Percentiles rank a stretch among this genome's conserved stretches.
phyloP scores from a whole-genome alignment of 2,329 filamentous ascomycete species.

The Amauroascus niger region DNA sequence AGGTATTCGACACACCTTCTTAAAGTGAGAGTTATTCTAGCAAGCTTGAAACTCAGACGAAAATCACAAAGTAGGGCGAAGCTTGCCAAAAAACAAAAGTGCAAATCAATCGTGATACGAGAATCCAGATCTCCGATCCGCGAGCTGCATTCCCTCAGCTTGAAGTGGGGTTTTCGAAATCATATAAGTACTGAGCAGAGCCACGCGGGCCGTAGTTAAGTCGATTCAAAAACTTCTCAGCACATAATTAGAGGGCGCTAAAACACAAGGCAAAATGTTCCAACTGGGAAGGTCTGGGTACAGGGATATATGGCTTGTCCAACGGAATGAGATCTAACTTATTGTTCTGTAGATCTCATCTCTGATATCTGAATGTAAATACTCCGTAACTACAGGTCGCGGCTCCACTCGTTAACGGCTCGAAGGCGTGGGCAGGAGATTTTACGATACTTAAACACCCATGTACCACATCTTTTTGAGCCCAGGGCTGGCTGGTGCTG shows the following conservation, averaged over 20 bases:
- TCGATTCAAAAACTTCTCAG: too few relatives aligned
- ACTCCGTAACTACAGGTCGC: background rate
- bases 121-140: conserved; percentile 2
- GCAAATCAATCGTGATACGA: background rate
- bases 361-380: background rate
- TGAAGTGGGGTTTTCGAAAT: background rate
- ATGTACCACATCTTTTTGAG: background rate
- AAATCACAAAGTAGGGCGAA: too few relatives aligned
- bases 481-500: too few relatives aligned
- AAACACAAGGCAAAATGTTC: too few relatives aligned
- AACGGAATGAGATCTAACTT: background rate
- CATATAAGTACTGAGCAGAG: too few relatives aligned
- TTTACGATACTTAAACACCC: background rate
- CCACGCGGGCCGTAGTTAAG: too few relatives aligned
- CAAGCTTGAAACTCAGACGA: too few relatives aligned
- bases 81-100: background rate
- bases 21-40: background rate
- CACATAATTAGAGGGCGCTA: too few relatives aligned
- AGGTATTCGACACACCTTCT: too few relatives aligned
- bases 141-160: background rate
- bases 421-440: background rate
- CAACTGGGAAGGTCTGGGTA: too few relatives aligned
- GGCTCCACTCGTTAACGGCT: background rate
- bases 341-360: background rate
- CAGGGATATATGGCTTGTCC: background rate